A percentile compares a stretch with the other conserved stretches of the same genome.
These are phyloP conservation scores for Isatis tinctoria DNA, from an alignment of 345 rosid species.

Conservation along the genomic window DNA sequence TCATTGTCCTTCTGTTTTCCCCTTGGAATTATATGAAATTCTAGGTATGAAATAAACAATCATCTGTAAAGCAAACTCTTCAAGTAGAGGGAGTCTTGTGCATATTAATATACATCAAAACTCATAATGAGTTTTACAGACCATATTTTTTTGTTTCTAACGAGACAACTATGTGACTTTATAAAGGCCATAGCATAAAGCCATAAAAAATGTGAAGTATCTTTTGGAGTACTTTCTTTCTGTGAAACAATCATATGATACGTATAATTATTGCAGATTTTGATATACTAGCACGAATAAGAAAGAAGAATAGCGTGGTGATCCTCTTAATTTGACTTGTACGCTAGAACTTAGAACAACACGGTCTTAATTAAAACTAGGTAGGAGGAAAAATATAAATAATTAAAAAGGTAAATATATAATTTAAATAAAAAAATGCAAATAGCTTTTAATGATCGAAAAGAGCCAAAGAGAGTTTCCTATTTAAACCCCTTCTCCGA, in stretches of 20 bases:
- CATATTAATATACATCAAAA: background rate
- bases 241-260: slow-evolving; percentile 11
- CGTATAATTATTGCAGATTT: background rate
- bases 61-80: no score
- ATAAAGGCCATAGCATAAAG: background rate
- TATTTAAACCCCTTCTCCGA: slow-evolving; percentile 21
- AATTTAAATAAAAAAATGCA: background rate
- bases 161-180: background rate
- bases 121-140: background rate
- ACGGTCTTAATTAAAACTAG: slow-evolving; percentile 13
- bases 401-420: background rate
- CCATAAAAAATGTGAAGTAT: background rate
- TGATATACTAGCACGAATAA: background rate
- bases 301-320: slow-evolving; percentile 14
- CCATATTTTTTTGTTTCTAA: no score
- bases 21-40: no score
- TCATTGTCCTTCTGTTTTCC: no score
- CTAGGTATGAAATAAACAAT: no score
- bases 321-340: slow-evolving; percentile 32
- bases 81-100: no score
- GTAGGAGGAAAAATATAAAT: background rate
- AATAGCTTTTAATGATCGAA: slow-evolving; percentile 31
- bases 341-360: slow-evolving; percentile 28
- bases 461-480: slow-evolving; percentile 27
- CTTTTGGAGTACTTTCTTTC: background rate